These are phyloP conservation scores for Stephanocyclus meneghinianus DNA, from an alignment of 352 stramenopile species.

Conservation along the genomic window DNA sequence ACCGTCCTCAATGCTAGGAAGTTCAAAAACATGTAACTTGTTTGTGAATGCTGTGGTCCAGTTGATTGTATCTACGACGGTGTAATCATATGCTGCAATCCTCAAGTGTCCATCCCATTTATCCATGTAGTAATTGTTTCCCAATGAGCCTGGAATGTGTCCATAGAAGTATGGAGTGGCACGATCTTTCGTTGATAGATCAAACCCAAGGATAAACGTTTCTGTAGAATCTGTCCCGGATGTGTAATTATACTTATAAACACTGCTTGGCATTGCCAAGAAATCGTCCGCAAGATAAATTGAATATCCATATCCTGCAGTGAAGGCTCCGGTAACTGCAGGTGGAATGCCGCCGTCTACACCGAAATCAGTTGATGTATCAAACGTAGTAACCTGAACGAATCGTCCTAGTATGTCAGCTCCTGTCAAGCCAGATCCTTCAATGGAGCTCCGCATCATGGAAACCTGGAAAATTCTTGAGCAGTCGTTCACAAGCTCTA, in stretches of 20 bases:
- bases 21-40: conserved; percentile 18
- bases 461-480: conserved; percentile 1
- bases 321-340: conserved; percentile 10
- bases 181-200: background rate
- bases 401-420: conserved; percentile 6
- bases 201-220: conserved; percentile 19
- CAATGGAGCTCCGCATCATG: conserved; percentile 4
- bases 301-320: background rate
- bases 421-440: conserved; percentile 6
- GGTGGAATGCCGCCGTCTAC: background rate
- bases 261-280: background rate
- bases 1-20: conserved; percentile 3
- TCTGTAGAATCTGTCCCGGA: background rate
- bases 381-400: background rate
- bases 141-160: background rate
- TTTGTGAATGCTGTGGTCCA: background rate
- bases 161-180: conserved; percentile 6
- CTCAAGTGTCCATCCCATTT: background rate
- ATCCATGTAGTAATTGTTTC: conserved; percentile 4
- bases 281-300: conserved; percentile 21
- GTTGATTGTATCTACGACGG: background rate
- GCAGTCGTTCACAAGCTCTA: no score
- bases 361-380: conserved; percentile 14
- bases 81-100: conserved; percentile 4
- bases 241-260: conserved; percentile 3